Evolutionary conservation across 2,329 filamentous ascomycete genomes (phyloP), one percentile per base, ranked within the genome.

Genomic region (Emericellopsis atlantica): DNA sequence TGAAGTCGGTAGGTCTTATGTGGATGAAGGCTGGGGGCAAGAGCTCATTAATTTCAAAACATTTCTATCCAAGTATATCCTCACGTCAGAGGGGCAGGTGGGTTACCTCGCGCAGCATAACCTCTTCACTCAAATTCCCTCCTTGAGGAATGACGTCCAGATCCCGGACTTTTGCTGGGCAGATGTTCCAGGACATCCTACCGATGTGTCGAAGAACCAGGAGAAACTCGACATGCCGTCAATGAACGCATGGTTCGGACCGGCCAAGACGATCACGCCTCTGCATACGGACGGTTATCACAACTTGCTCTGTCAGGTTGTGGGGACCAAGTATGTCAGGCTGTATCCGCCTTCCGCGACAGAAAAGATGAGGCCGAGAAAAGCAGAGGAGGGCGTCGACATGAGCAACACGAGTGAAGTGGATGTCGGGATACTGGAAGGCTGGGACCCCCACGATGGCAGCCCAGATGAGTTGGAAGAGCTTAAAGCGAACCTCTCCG

Each of bases 211-310:
- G 5, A 51, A 58, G 32, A 48, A 64, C 48, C 60, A 64, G 41
- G 57, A 62, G 2, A 59, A 62, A 32, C 59, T 73, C 11, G 67
- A 67, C 6, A 70, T 76, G 18, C 86, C 86, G 0, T 66, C 84
- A 35, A 69, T 93, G 15, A 94, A 96, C 59, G 88, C 86, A 7
- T 98, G 92, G 92, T 82, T 96, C 47, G 92, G 92, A 0, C 92
- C 92, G 0, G 68, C 79, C 0, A 80, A 79, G 39, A 96, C 92
- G 1, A 89, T 95, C 47, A 95, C 88, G 1, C 92, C 92, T 2
- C 67, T 96, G 1, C 92, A 98, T 58, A 93, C 87, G 2, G 92
- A 96, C 53, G 86, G 84, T 2, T 93, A 95, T 57, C 86, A 95
- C 55, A 96, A 96, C 54, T 76, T 96, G 37, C 74, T 96, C 5